Evolutionary conservation across 257 asterid species (phyloP), one percentile per base, ranked within the genome.

Genomic region (Ligustrum vulgare): DNA sequence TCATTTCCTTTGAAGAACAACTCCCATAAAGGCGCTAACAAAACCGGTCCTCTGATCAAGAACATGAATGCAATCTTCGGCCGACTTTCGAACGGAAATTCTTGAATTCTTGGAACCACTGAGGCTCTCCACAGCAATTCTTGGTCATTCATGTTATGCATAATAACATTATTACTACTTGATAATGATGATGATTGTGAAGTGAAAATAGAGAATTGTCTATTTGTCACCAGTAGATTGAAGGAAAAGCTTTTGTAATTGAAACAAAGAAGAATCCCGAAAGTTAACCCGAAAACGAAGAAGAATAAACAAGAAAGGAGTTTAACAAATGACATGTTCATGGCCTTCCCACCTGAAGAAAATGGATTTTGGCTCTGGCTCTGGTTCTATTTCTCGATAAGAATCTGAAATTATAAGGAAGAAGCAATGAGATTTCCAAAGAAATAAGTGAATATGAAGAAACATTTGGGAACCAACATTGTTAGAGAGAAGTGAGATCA

Each of bases 101-200:
- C 84, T 49, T 77, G 68, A 39, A 86, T 78, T 36, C 67, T 83
- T 10, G 89, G 87, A 33, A 60, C 11, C 89, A 86, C 81, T 65
- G 89, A 86, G 31, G 87, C 86, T 86, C 84, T 79, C 94, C 91
- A 84, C 33, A 89, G 12, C 41, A 93, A 85, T 72, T 91, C 89
- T 12, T 83, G 71, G 16, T 93, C 96, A 69, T 45, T 73, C 96
- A 93, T 84, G 18, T 73, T 87, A 60, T 89, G 96, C 85, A 79
- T 37, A 23, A 84, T 23, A 8, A 18, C 23, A 25, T n/a, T n/a
- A 8, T 84, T 73, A 67, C 35, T 2, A 28, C 31, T 28, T 81
- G 77, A 70, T 2, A 86, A 23, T 81, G 35, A 12, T 1, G 41
- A 0, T 28, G 80, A 45, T 36, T 77, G 70, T 2, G 87, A 23